A percentile compares a stretch with the other conserved stretches of the same genome.
phyloP scores from a whole-genome alignment of 75 land plant genomes.

The Larix kaempferi region DNA sequence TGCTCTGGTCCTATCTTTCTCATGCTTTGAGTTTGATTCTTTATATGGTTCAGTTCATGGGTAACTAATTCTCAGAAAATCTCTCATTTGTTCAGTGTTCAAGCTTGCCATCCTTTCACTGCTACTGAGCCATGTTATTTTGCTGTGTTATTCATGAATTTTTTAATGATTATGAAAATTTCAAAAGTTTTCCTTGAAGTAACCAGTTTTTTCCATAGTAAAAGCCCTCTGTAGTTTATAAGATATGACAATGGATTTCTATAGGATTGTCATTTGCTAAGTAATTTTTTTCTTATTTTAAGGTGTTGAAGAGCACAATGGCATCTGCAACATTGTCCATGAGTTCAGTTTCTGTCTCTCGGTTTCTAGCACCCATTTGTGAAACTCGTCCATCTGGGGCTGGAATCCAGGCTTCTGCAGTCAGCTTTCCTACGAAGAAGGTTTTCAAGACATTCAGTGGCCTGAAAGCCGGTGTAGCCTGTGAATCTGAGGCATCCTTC shows the following conservation, averaged over 20 bases:
- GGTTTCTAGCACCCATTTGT: neutral
- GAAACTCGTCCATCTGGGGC: neutral
- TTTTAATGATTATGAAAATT: neutral
- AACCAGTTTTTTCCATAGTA: neutral
- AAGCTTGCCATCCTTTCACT: neutral
- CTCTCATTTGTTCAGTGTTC: neutral
- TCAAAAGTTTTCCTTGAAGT: neutral
- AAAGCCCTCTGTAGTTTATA: neutral
- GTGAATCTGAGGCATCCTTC: neutral
- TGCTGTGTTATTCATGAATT: neutral
- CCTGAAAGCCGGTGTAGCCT: slow-evolving; percentile 1
- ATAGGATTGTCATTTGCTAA: slow-evolving; percentile 2
- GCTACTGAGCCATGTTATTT: neutral
- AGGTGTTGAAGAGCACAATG: slow-evolving; percentile 4
- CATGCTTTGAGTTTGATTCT: no score
- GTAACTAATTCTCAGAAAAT: neutral
- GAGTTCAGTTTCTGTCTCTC: neutral
- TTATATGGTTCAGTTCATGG: no score
- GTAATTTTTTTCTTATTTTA: neutral
- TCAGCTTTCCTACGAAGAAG: neutral
- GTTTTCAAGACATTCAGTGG: neutral
- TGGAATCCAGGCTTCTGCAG: neutral
- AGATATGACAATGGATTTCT: neutral
- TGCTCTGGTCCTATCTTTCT: no score
- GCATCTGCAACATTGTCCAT: slow-evolving; percentile 11